phyloP scores from a whole-genome alignment of 768 basidiomycete species.

The Suillus brevipes region DNA sequence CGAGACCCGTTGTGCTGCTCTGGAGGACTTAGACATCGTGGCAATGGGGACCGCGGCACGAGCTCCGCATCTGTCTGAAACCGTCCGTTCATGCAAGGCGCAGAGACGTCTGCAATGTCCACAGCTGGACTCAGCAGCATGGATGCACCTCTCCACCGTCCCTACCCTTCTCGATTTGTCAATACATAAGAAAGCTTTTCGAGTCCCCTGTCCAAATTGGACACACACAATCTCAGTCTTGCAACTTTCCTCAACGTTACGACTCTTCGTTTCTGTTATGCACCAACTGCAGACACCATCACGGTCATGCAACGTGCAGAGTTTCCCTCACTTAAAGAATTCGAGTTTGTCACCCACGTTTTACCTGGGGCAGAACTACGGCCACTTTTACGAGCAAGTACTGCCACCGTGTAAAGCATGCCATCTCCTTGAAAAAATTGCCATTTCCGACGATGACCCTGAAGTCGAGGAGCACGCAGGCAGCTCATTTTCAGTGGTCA shows the following conservation, averaged over 20 bases:
- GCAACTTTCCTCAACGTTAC: not conserved
- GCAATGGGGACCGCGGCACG: not conserved
- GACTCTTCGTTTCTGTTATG: not conserved
- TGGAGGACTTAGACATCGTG: not conserved
- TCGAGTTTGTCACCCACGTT: not conserved
- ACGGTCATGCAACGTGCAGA: not conserved
- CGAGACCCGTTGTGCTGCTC: not conserved
- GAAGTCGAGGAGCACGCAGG: not conserved
- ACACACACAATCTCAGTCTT: not conserved
- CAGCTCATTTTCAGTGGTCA: not conserved
- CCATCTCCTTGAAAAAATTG: not conserved
- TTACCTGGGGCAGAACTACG: not conserved
- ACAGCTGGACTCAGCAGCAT: not conserved
- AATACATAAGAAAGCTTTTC: not conserved
- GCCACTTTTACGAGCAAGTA: not conserved
- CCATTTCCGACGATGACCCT: not conserved
- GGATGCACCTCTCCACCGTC: not conserved
- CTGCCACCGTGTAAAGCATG: not conserved
- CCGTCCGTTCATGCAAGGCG: not conserved
- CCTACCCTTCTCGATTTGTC: not conserved
- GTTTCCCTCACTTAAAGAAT: not conserved
- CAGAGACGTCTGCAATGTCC: not conserved
- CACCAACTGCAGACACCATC: not conserved
- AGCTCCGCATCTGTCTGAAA: not conserved
- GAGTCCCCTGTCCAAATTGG: not conserved